Conservation (phyloP, 495 filamentous ascomycete genomes). For the Oleoguttula mirabilis region DNA sequence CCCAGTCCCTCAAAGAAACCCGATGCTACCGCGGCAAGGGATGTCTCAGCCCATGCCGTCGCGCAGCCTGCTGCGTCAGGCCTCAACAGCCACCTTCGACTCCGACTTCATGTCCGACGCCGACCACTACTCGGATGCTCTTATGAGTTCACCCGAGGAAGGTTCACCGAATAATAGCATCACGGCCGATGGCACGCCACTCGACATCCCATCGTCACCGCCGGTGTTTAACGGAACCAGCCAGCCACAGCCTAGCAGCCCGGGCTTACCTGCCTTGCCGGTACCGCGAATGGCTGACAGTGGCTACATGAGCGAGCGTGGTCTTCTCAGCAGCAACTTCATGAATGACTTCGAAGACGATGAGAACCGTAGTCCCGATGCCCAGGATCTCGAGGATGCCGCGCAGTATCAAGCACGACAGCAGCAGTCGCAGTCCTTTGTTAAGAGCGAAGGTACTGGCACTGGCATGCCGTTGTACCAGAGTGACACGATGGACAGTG, state of each 20-base stretch:
- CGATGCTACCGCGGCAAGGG: slow-evolving; percentile 3
- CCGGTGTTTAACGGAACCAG: slow-evolving; percentile 50
- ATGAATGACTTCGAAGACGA: slow-evolving; percentile 48
- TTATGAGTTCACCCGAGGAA: slow-evolving; percentile 43
- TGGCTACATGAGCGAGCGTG: slow-evolving; percentile 65
- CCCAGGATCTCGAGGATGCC: slow-evolving; percentile 24
- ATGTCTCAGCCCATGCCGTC: neutral
- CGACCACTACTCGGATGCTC: slow-evolving; percentile 38
- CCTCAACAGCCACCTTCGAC: slow-evolving; percentile 16
- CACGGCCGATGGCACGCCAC: slow-evolving; percentile 44
- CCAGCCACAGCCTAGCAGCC: slow-evolving; percentile 52
- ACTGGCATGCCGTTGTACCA: slow-evolving; percentile 19
- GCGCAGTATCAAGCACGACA: slow-evolving; percentile 17
- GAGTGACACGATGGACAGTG: neutral
- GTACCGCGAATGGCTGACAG: slow-evolving; percentile 43
- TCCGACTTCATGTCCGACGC: slow-evolving; percentile 17
- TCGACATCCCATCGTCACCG: slow-evolving; percentile 65
- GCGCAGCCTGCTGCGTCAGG: slow-evolving; percentile 18
- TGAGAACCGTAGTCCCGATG: slow-evolving; percentile 30
- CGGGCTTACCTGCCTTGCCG: slow-evolving; percentile 53
- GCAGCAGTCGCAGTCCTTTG: slow-evolving; percentile 6
- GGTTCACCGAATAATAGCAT: slow-evolving; percentile 29
- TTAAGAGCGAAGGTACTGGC: slow-evolving; percentile 9
- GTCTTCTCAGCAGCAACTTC: slow-evolving; percentile 21
- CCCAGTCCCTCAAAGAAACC: slow-evolving; percentile 35